Evolutionary conservation across 441 rosid species (phyloP), one percentile per base, ranked within the genome.

Genomic region (Breynia disticha): DNA sequence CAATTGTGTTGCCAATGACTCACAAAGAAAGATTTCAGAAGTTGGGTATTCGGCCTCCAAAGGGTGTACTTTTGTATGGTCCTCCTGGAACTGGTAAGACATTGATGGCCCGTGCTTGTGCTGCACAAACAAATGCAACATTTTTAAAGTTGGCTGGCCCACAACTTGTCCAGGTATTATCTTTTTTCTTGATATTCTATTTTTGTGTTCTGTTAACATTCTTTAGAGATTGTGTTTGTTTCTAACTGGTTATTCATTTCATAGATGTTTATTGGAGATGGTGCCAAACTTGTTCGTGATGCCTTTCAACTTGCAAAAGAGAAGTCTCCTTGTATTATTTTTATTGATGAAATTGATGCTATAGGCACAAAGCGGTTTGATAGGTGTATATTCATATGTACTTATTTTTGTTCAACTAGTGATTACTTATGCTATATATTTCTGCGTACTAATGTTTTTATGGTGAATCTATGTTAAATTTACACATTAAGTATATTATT

Each of bases 1-100:
- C 97, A 38, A 91, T 91, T 66, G 98, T 91, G 56, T 72, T 91
- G 65, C 98, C 98, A 18, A 88, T 91, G 98, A 91, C 97, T 2
- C 98, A 91, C 62, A 76, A 86, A 54, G 98, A 91, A 58, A 79
- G 95, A 24, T 88, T 91, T 57, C 94, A 86, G 60, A 91, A 84
- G 72, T 68, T 91, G 38, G 98, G 98, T 20, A 62, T 91, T 57
- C 95, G 98, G 19, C n/a, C n/a, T n/a, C n/a, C n/a, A n/a, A n/a
- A n/a, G n/a, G n/a, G n/a, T n/a, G n/a, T n/a, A n/a, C 95, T 88
- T 52, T 73, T 88, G 52, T 88, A 91, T 70, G 98, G 98, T 44
- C 98, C 97, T 63, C 98, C 98, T 44, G 98, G 98, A 24, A 88
- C 97, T 39, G 98, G 98, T 56, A 91, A 91, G 67, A 91, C 98